A percentile compares a stretch with the other conserved stretches of the same genome.
Evolutionary conservation across 2,329 filamentous ascomycete genomes (phyloP).

Genomic region (Botryotinia convoluta): DNA sequence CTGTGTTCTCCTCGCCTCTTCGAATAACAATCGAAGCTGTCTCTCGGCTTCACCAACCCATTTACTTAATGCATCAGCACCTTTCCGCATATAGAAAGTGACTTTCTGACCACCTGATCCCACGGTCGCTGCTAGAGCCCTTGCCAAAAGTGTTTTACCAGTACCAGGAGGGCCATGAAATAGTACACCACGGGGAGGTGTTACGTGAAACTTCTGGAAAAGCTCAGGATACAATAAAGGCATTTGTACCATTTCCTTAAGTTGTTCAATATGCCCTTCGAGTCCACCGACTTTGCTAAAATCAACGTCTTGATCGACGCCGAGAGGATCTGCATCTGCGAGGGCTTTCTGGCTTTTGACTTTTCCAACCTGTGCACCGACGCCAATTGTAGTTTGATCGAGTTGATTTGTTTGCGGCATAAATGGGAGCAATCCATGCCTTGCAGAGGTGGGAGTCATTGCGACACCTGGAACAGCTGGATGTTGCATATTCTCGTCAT

Average conservation of each 20-base stretch:
- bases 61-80: constrained; percentile 94
- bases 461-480: constrained; percentile 61
- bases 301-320: constrained; percentile 87
- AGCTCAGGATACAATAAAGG: constrained; percentile 93
- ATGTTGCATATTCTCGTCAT: constrained; percentile 77
- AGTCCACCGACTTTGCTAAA: constrained; percentile 93
- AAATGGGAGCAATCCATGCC: constrained; percentile 50
- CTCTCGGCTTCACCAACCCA: constrained; percentile 99
- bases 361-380: constrained; percentile 83
- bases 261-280: constrained; percentile 89
- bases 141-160: constrained; percentile 89
- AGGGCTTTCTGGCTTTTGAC: constrained; percentile 89
- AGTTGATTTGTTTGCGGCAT: constrained; percentile 54
- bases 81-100: constrained; percentile 99
- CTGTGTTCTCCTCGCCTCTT: constrained; percentile 92
- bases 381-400: constrained; percentile 55
- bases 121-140: constrained; percentile 87
- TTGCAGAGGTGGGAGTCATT: constrained; percentile 56
- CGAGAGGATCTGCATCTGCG: constrained; percentile 90
- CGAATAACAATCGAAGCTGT: constrained; percentile 88
- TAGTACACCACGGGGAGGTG: constrained; percentile 87
- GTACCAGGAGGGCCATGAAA: constrained; percentile 98
- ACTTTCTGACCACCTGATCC: constrained; percentile 89
- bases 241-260: constrained; percentile 98
- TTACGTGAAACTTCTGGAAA: constrained; percentile 87